A percentile compares a stretch with the other conserved stretches of the same genome.
Conservation (phyloP, 192 early-diverging fungal genomes). For the Phlyctochytrium arcticum region DNA sequence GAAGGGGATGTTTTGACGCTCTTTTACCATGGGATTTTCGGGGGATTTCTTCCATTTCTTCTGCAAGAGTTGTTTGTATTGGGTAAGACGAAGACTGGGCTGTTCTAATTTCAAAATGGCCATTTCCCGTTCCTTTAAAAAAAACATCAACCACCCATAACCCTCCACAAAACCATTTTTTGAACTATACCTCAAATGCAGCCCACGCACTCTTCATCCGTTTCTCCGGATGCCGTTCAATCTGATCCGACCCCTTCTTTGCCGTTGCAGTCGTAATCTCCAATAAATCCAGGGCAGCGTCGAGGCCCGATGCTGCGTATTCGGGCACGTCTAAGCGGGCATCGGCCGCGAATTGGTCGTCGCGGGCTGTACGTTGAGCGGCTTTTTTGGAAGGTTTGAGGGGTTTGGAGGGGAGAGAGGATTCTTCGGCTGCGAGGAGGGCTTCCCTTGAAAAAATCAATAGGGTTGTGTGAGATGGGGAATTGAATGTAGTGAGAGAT, state of each 20-base stretch:
- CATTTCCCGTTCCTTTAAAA: slow-evolving; percentile 67
- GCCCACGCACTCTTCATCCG: slow-evolving; percentile 55
- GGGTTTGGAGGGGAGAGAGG: slow-evolving; percentile 31
- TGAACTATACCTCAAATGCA: slow-evolving; percentile 27
- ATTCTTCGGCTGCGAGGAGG: slow-evolving; percentile 40
- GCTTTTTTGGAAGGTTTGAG: slow-evolving; percentile 44
- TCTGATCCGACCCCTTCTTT: slow-evolving; percentile 39
- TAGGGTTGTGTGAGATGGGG: no score
- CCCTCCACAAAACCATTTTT: neutral
- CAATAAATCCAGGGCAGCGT: slow-evolving; percentile 80
- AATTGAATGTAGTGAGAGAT: neutral
- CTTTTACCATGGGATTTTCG: slow-evolving; percentile 43
- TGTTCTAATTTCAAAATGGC: slow-evolving; percentile 72
- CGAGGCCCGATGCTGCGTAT: slow-evolving; percentile 77
- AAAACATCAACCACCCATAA: neutral
- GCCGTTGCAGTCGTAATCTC: slow-evolving; percentile 29
- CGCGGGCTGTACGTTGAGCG: slow-evolving; percentile 31
- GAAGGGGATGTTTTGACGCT: no score
- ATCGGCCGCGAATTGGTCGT: slow-evolving; percentile 27
- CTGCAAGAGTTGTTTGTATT: slow-evolving; percentile 69
- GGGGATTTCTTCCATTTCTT: slow-evolving; percentile 75
- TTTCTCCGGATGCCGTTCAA: slow-evolving; percentile 88
- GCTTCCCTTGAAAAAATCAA: slow-evolving; percentile 25
- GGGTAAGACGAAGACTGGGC: slow-evolving; percentile 67
- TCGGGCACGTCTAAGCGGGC: slow-evolving; percentile 45